Evolutionary conservation across 768 basidiomycete genomes (phyloP).

Genomic region (Saitozyma podzolica): DNA sequence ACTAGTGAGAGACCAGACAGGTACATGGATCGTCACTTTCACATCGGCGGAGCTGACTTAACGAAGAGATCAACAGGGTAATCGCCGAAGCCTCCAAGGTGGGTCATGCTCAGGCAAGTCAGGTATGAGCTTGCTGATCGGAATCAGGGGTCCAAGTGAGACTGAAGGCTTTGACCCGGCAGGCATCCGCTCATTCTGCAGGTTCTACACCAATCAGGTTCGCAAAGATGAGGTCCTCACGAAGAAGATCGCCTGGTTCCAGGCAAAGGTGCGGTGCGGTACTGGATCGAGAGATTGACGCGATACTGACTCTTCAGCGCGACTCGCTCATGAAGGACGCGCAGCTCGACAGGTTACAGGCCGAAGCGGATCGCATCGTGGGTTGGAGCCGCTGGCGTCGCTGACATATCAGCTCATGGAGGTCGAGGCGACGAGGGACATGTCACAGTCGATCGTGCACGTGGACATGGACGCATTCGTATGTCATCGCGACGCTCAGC

Average conservation of each 20-base stretch:
- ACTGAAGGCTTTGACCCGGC: conserved; percentile 50
- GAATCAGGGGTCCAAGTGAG: conserved; percentile 69
- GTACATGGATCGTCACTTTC: conserved; percentile 12
- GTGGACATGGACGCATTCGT: conserved; percentile 93
- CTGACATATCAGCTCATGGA: conserved; percentile 57
- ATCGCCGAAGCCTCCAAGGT: conserved; percentile 84
- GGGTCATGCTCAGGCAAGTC: conserved; percentile 2
- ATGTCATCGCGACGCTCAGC: conserved; percentile 55
- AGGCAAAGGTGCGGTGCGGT: conserved; percentile 55
- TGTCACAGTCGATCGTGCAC: conserved; percentile 83
- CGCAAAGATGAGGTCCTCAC: conserved; percentile 83
- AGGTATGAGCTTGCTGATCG: not conserved
- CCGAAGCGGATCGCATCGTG: conserved; percentile 69
- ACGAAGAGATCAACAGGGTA: conserved; percentile 77
- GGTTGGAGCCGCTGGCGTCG: conserved; percentile 38
- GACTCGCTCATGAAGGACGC: conserved; percentile 31
- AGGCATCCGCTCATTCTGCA: conserved; percentile 2
- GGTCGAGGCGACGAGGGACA: conserved; percentile 72
- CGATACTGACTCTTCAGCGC: conserved; percentile 61
- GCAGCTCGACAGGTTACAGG: conserved; percentile 63
- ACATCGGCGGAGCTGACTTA: conserved; percentile 1
- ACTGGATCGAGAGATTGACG: conserved; percentile 52
- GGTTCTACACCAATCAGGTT: conserved; percentile 71
- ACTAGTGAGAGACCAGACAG: conserved; percentile 45
- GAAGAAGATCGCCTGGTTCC: conserved; percentile 68